Evolutionary conservation across 2,329 filamentous ascomycete species (phyloP).

Genomic region (Cladobotryum mycophilum): DNA sequence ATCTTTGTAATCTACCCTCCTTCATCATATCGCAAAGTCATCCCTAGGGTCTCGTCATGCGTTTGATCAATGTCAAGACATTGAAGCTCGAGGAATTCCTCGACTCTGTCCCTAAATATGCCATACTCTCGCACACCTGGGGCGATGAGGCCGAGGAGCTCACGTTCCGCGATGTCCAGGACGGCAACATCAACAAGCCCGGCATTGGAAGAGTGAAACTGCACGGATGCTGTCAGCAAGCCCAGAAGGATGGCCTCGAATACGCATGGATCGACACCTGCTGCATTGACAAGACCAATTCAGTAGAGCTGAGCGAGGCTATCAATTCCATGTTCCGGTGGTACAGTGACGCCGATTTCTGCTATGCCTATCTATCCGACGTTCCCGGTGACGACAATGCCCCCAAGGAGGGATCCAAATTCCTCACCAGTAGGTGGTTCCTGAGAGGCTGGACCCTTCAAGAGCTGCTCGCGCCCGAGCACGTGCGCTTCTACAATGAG

Average conservation of each 20-base stretch:
- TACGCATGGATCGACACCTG: constrained; percentile 17
- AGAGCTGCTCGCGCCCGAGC: constrained; percentile 19
- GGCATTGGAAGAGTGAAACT: neutral
- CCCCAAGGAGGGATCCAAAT: neutral
- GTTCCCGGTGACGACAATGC: neutral
- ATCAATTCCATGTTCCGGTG: constrained; percentile 17
- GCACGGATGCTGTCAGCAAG: constrained; percentile 10
- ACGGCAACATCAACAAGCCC: neutral
- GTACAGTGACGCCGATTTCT: constrained; percentile 9
- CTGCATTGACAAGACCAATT: constrained; percentile 14
- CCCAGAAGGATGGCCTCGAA: constrained; percentile 12
- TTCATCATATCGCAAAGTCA: too few species aligned
- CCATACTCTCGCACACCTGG: constrained; percentile 29
- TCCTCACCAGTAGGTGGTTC: constrained; percentile 17
- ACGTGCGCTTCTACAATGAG: constrained; percentile 16
- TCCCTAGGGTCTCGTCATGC: constrained; percentile 13
- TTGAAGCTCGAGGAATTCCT: constrained; percentile 15
- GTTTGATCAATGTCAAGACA: constrained; percentile 17
- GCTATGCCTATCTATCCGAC: constrained; percentile 15
- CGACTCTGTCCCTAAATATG: constrained; percentile 18
- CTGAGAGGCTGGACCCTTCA: constrained; percentile 21
- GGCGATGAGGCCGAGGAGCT: constrained; percentile 9
- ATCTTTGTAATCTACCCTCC: too few species aligned
- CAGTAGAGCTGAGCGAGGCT: constrained; percentile 13
- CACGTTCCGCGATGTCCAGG: neutral